Base-by-base conservation (phyloP, 1,284 basidiomycete species). In the Waitea zeae region DNA sequence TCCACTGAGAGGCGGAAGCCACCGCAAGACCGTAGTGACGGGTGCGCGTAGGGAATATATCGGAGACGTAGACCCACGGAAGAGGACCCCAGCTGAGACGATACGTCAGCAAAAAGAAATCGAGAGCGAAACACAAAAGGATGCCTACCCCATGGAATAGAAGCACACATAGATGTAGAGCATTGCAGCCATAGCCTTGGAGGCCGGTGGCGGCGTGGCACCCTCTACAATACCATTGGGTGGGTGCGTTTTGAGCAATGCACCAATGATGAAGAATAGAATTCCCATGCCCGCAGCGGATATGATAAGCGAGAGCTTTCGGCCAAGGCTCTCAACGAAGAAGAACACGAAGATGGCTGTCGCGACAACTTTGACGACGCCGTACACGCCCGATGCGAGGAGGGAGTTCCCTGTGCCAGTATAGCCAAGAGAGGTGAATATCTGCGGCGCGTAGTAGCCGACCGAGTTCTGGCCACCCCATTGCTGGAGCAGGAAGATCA, bases 1-100 rank as follows among this genome's bases (percentile, higher is more conserved):
- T 54, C 80, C 82, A 87, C 42, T 84, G 82, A 1, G 76, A 67
- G 7, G 68, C 67, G 34, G 73, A 72, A 1, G 75, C 82, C 2
- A 70, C 55, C 1, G 76, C 69, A 30, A 86, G 58, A 33, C 83
- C 83, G 45, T 76, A 82, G 47, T 82, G 76, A 38, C 82, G 62
- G 7, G 81, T 84, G 30, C 79, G 58, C 26, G 80, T 87, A 18
- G 76, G 79, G 66, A 87, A 87, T 48, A 87, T 83, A 51, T 87
- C 83, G 11, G 78, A 61, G 15, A 71, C 70, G 44, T 81, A 81
- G 4, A 82, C 71, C 78, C 77, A 81, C 9, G 44, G 46, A 6
- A 45, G 41, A 2, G 51, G 58, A 14, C 69, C 68, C 64, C 64
- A 70, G 15, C 71, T 14, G 9, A n/a, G 30, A n/a, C n/a, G n/a